Conservation (phyloP, 768 basidiomycete species). For the Multifurca ochricompacta region DNA sequence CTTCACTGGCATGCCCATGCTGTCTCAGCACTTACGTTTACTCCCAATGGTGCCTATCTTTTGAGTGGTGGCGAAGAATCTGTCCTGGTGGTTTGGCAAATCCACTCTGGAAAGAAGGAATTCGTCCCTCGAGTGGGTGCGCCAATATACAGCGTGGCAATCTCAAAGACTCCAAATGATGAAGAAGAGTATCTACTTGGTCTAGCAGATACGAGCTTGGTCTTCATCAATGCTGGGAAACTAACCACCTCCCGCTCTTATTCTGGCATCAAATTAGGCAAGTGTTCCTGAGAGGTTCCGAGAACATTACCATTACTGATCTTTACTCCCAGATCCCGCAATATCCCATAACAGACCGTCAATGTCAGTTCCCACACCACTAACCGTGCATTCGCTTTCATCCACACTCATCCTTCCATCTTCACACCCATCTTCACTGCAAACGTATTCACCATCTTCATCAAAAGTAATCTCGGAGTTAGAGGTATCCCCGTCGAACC, state of each 20-base stretch:
- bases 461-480: slow-evolving; percentile 75
- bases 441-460: slow-evolving; percentile 72
- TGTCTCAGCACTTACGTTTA: slow-evolving; percentile 80
- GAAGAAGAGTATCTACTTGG: slow-evolving; percentile 87
- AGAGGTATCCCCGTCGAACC: slow-evolving; percentile 90
- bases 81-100: slow-evolving; percentile 95
- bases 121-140: slow-evolving; percentile 91
- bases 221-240: slow-evolving; percentile 63
- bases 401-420: slow-evolving; percentile 82
- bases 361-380: slow-evolving; percentile 45
- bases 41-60: slow-evolving; percentile 84
- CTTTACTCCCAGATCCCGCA: slow-evolving; percentile 29
- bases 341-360: slow-evolving; percentile 30
- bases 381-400: slow-evolving; percentile 68
- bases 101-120: slow-evolving; percentile 81
- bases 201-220: slow-evolving; percentile 72
- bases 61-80: slow-evolving; percentile 93
- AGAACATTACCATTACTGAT: not conserved
- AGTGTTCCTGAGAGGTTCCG: slow-evolving; percentile 23
- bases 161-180: slow-evolving; percentile 39
- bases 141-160: slow-evolving; percentile 64
- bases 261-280: slow-evolving; percentile 73
- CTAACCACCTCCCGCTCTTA: slow-evolving; percentile 67
- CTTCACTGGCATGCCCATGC: slow-evolving; percentile 98
- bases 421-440: slow-evolving; percentile 92